Evolutionary conservation across 441 rosid genomes (phyloP), one percentile per base, ranked within the genome.

Genomic region (Sinapis alba): DNA sequence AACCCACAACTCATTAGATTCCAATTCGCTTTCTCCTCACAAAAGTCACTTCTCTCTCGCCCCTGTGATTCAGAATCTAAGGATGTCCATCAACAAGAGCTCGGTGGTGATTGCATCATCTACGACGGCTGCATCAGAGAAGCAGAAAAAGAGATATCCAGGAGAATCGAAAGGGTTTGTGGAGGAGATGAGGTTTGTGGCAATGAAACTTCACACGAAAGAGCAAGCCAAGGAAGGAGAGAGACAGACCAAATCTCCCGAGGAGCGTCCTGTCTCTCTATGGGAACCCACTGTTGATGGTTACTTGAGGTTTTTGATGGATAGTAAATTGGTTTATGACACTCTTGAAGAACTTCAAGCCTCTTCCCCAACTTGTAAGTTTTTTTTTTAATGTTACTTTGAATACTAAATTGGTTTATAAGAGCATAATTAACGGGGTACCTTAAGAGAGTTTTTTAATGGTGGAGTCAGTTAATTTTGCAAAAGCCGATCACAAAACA

Each of bases 111-210:
- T 76, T 18, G 88, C 89, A 34, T 72, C 86, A 32, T 73, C 86
- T 9, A 89, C 93, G 19, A 85, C 89, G 5, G 85, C 93, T 27
- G 86, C 92, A 0, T 15, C 53, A 15, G 96, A 89, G 89, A 92
- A 87, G 89, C 84, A 83, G 27, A 84, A 73, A 41, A 88, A 81
- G 84, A 82, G 97, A 56, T 89, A 89, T 69, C 98, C 98, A 0
- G 94, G 96, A 2, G 96, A 92, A 88, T 85, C 94, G 0, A 94
- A 92, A 70, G 99, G 98, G 41, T 92, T 94, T 71, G 97, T 92
- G 80, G 99, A 90, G 84, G 99, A 90, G 91, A 92, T 95, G 97
- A 89, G 96, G 78, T 89, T 90, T 67, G 94, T 89, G 78, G 97
- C 99, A 4, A 94, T 94, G 99, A 92, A 84, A 71, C 79, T 92